These are phyloP conservation scores for Talaromyces sp. DNA, from an alignment of 2,329 filamentous ascomycete species.

Conservation along the genomic window DNA sequence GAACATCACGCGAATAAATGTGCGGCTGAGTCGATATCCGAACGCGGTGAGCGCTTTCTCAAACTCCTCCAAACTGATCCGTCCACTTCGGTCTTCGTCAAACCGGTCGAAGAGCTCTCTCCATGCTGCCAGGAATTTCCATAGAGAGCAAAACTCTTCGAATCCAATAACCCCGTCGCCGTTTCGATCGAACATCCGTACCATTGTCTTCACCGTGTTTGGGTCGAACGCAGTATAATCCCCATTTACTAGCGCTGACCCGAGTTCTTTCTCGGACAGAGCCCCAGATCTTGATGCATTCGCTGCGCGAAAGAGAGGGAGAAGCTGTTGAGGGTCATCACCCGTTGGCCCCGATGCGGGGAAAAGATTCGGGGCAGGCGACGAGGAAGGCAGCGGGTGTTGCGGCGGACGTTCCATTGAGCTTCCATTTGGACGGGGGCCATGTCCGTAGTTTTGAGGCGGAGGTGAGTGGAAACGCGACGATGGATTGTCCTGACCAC, in stretches of 20 bases:
- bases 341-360: constrained; percentile 45
- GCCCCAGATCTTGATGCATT: constrained; percentile 75
- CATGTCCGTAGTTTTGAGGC: constrained; percentile 46
- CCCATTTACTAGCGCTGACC: constrained; percentile 87
- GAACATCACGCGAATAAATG: constrained; percentile 83
- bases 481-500: constrained; percentile 33
- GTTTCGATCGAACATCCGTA: constrained; percentile 97
- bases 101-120: constrained; percentile 92
- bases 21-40: constrained; percentile 80
- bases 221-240: constrained; percentile 93
- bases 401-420: constrained; percentile 32
- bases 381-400: constrained; percentile 56
- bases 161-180: constrained; percentile 86
- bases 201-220: constrained; percentile 97
- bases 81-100: constrained; percentile 79
- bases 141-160: constrained; percentile 92
- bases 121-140: constrained; percentile 95
- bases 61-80: constrained; percentile 83
- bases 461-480: constrained; percentile 39
- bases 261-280: constrained; percentile 80
- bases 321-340: constrained; percentile 58
- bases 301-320: constrained; percentile 83
- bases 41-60: constrained; percentile 86
- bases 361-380: constrained; percentile 59
- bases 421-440: constrained; percentile 40